These are phyloP conservation scores for Austroboletus eburneus DNA, from an alignment of 768 basidiomycete species.

Conservation along the genomic window DNA sequence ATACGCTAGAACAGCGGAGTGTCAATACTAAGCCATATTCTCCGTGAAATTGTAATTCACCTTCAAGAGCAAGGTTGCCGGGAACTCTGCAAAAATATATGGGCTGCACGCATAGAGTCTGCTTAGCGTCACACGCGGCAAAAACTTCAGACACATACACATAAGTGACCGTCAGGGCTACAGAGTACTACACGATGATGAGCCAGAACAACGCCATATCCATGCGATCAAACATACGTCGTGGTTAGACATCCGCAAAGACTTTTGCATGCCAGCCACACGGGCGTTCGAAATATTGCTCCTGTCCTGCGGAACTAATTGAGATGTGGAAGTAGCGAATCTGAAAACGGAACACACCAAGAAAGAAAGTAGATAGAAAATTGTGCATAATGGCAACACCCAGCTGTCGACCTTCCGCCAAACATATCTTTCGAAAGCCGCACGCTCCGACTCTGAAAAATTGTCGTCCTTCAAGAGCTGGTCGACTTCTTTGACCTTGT, in stretches of 20 bases:
- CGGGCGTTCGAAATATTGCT: constrained; percentile 55
- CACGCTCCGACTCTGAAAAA: constrained; percentile 13
- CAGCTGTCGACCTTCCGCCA: constrained; percentile 49
- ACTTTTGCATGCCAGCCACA: constrained; percentile 58
- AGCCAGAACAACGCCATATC: not conserved
- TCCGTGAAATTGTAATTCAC: constrained; percentile 7
- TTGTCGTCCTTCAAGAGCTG: constrained; percentile 1
- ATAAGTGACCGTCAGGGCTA: constrained; percentile 29
- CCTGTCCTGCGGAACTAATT: constrained; percentile 25
- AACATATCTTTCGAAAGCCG: constrained; percentile 35
- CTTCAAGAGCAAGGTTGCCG: constrained; percentile 57
- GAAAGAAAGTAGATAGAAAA: constrained; percentile 52
- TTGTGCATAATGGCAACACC: constrained; percentile 45
- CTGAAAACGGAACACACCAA: constrained; percentile 35
- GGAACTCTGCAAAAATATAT: constrained; percentile 56
- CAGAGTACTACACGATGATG: constrained; percentile 30
- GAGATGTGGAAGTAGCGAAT: not conserved
- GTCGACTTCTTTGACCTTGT: constrained; percentile 4
- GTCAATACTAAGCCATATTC: not conserved
- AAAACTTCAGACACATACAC: constrained; percentile 10
- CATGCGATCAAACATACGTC: constrained; percentile 12
- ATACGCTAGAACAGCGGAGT: constrained; percentile 26
- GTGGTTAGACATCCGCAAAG: constrained; percentile 32
- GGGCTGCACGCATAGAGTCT: constrained; percentile 29
- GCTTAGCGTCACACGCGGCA: too few relatives aligned